Percentiles rank a stretch among this genome's conserved stretches.
Conservation (phyloP, 2,329 filamentous ascomycete species). For the Neopestalotiopsis rosae region DNA sequence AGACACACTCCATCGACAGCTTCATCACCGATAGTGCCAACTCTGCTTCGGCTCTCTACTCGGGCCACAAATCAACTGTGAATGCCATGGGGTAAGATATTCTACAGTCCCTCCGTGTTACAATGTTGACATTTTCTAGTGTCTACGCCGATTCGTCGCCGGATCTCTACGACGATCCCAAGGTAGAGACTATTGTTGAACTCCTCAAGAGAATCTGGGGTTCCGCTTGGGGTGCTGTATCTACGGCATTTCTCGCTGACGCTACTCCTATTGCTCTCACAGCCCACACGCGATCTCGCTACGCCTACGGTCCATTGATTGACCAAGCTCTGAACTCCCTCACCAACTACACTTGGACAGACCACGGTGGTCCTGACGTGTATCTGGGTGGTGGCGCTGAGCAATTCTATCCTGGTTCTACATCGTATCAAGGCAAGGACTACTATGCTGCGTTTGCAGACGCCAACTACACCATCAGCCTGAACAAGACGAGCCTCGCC, state of each 20-base stretch:
- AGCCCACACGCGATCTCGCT: slow-evolving; percentile 74
- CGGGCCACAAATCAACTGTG: slow-evolving; percentile 82
- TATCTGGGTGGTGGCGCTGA: slow-evolving; percentile 85
- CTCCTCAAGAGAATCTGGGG: slow-evolving; percentile 73
- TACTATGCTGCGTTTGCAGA: slow-evolving; percentile 81
- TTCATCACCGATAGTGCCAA: slow-evolving; percentile 91
- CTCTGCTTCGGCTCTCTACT: slow-evolving; percentile 81
- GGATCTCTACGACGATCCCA: slow-evolving; percentile 80
- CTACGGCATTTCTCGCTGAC: slow-evolving; percentile 82
- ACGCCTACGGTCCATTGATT: slow-evolving; percentile 73
- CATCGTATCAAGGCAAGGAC: slow-evolving; percentile 72
- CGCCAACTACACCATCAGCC: slow-evolving; percentile 72
- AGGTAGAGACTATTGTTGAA: slow-evolving; percentile 83
- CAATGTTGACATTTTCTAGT: slow-evolving; percentile 32
- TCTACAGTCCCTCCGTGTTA: no score
- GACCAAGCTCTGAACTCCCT: slow-evolving; percentile 79
- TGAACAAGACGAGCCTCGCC: slow-evolving; percentile 76
- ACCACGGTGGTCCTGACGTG: slow-evolving; percentile 76
- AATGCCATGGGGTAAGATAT: slow-evolving; percentile 71
- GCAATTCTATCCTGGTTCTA: slow-evolving; percentile 72
- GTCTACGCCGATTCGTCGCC: slow-evolving; percentile 80
- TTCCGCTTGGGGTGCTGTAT: slow-evolving; percentile 69
- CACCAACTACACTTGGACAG: slow-evolving; percentile 82
- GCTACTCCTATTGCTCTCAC: slow-evolving; percentile 80
- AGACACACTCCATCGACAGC: slow-evolving; percentile 81